Evolutionary conservation across 331 rosid genomes (phyloP).

Genomic region (Malus hybrid): DNA sequence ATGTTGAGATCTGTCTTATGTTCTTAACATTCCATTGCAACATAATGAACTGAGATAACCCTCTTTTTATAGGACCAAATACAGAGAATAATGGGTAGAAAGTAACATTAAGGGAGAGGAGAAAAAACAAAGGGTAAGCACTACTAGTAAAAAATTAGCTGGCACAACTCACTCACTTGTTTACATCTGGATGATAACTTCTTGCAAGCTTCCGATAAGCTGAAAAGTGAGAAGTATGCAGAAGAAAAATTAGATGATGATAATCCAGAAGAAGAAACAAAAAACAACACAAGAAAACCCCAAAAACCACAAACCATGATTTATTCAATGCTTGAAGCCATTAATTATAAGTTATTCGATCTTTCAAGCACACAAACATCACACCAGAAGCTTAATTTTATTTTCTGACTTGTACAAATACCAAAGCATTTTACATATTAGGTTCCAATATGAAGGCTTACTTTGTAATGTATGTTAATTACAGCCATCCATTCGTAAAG

Average conservation of each 20-base stretch:
- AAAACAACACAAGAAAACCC: background rate
- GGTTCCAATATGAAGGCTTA: background rate
- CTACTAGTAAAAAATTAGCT: background rate
- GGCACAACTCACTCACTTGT: constrained; percentile 60
- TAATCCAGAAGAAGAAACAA: background rate
- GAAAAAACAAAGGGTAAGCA: background rate
- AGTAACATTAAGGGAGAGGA: background rate
- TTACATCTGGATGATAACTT: constrained; percentile 91
- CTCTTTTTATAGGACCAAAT: background rate
- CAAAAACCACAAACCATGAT: background rate
- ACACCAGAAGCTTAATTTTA: background rate
- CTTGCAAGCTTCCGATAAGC: constrained; percentile 99
- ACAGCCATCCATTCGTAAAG: background rate
- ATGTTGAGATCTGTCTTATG: background rate
- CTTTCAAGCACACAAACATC: background rate
- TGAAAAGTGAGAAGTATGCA: constrained; percentile 33
- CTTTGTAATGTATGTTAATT: background rate
- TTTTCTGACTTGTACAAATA: background rate
- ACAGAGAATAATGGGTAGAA: background rate
- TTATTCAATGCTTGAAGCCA: background rate
- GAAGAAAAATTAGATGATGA: background rate
- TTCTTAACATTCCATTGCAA: background rate
- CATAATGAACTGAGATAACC: background rate
- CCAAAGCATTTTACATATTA: background rate
- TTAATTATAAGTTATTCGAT: background rate